phyloP scores from a whole-genome alignment of 768 basidiomycete species.

The Leucocoprinus sp. region DNA sequence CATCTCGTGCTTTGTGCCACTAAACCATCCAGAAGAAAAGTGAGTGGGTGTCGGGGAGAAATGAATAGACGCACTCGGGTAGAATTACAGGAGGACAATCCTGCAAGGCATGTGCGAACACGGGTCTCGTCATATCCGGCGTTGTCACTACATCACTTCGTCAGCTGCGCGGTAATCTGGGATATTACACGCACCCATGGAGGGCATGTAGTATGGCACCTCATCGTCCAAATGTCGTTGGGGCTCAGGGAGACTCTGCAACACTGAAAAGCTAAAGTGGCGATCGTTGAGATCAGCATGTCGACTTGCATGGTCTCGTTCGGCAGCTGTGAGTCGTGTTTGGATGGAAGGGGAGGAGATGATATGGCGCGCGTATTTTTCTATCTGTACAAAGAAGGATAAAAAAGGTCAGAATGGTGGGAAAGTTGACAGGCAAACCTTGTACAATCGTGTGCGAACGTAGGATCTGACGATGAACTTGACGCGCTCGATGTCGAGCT shows the following conservation, averaged over 20 bases:
- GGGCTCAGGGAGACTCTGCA: slow-evolving; percentile 73
- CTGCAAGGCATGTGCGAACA: slow-evolving; percentile 73
- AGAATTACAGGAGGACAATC: slow-evolving; percentile 58
- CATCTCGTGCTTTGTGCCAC: slow-evolving; percentile 69
- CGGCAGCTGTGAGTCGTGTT: slow-evolving; percentile 71
- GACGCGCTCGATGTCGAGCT: slow-evolving; percentile 90
- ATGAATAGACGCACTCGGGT: slow-evolving; percentile 53
- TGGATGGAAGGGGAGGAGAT: slow-evolving; percentile 64
- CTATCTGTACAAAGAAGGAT: slow-evolving; percentile 50
- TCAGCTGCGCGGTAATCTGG: slow-evolving; percentile 1
- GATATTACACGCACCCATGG: slow-evolving; percentile 52
- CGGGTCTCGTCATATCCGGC: slow-evolving; percentile 69
- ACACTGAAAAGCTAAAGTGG: slow-evolving; percentile 72
- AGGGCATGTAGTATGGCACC: slow-evolving; percentile 50
- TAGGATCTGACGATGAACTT: slow-evolving; percentile 91
- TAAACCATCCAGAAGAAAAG: too few species aligned
- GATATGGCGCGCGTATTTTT: slow-evolving; percentile 79
- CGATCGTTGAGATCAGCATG: slow-evolving; percentile 70
- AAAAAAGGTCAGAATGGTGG: not conserved
- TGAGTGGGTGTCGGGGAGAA: too few species aligned
- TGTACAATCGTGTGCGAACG: slow-evolving; percentile 76
- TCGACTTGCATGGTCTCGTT: slow-evolving; percentile 71
- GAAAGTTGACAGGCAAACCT: slow-evolving; percentile 39
- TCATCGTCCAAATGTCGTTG: slow-evolving; percentile 75
- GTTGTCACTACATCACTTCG: slow-evolving; percentile 48